Percentiles rank a stretch among this genome's conserved stretches.
Evolutionary conservation across 352 stramenopile genomes (phyloP).

Genomic region (Peronosclerospora sorghi): DNA sequence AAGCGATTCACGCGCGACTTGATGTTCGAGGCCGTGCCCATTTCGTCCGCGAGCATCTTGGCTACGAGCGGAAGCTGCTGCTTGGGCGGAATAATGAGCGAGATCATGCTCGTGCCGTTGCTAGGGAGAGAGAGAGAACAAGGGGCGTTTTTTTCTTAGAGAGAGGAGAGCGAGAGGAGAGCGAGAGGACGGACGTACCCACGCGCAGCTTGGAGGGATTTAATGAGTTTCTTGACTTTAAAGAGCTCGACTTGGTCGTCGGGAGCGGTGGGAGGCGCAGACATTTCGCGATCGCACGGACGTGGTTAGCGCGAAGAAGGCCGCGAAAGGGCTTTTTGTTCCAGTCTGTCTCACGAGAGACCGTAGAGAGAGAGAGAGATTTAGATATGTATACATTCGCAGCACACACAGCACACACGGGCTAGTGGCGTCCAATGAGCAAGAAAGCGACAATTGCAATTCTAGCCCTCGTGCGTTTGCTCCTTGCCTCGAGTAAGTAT

Average conservation of each 20-base stretch:
- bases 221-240: constrained; percentile 99
- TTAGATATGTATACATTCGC: too few species aligned
- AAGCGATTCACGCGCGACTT: constrained; percentile 98
- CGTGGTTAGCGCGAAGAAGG: not conserved
- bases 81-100: constrained; percentile 97
- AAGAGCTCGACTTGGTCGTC: constrained; percentile 98
- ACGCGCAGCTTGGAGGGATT: constrained; percentile 87
- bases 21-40: constrained; percentile 99
- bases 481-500: not conserved
- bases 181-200: constrained; percentile 34
- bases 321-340: not conserved
- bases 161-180: not conserved
- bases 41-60: constrained; percentile 99
- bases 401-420: too few species aligned
- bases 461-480: too few species aligned
- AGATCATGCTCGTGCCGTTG: constrained; percentile 99
- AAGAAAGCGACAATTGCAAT: constrained; percentile 1
- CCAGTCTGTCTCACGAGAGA: not conserved
- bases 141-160: not conserved
- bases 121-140: constrained; percentile 17
- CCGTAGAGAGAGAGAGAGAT: not conserved
- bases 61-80: constrained; percentile 96
- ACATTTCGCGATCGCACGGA: constrained; percentile 11
- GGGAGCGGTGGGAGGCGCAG: constrained; percentile 20
- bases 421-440: constrained; percentile 15